These are phyloP conservation scores for Porodaedalea pini DNA, from an alignment of 1,284 basidiomycete genomes.

Conservation along the genomic window DNA sequence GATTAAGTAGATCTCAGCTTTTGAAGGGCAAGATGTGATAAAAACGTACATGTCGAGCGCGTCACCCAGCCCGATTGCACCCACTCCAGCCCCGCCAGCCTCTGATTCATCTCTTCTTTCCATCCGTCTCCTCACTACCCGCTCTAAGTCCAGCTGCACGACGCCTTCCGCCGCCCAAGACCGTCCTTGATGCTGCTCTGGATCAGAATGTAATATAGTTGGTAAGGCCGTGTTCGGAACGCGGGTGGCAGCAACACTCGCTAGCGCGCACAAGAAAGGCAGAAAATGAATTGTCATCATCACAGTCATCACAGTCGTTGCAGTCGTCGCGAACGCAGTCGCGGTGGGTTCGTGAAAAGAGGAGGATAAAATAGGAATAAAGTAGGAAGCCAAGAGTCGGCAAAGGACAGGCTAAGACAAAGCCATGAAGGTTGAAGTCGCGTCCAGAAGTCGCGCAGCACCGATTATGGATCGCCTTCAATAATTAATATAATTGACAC, in stretches of 20 bases:
- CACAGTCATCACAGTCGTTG: slow-evolving; percentile 10
- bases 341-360: neutral
- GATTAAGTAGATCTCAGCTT: neutral
- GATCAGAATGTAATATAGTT: neutral
- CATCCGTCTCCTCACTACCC: neutral
- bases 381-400: neutral
- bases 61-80: slow-evolving; percentile 39
- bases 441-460: too few relatives aligned
- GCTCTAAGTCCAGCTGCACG: neutral
- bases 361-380: neutral
- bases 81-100: slow-evolving; percentile 24
- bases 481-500: too few relatives aligned
- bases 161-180: neutral
- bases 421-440: neutral
- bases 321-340: neutral
- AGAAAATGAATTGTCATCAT: neutral
- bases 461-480: neutral
- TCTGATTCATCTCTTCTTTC: neutral
- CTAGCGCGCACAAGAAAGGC: neutral
- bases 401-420: neutral
- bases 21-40: neutral
- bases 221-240: neutral
- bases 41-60: slow-evolving; percentile 45
- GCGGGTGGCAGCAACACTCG: slow-evolving; percentile 2
- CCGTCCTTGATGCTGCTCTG: neutral